These are phyloP conservation scores for Liquidambar formosana DNA, from an alignment of 164 flowering plant genomes.

Conservation along the genomic window DNA sequence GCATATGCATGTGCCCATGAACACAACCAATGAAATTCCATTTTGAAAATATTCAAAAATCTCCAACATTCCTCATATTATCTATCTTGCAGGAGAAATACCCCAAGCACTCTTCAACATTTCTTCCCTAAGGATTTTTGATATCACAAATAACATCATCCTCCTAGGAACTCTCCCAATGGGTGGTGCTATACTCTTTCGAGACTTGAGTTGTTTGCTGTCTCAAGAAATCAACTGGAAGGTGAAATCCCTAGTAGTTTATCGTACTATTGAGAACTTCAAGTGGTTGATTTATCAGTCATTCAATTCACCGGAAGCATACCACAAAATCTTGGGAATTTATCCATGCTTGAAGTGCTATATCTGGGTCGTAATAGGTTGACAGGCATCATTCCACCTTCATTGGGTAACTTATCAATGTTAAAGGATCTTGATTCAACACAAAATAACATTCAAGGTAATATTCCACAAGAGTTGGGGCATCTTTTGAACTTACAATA, in stretches of 20 bases:
- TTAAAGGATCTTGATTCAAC: neutral
- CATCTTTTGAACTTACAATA: constrained; percentile 10
- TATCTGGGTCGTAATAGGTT: constrained; percentile 14
- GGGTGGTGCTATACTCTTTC: too few species aligned
- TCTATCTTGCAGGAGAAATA: too few species aligned
- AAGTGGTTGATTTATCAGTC: neutral
- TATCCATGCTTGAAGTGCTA: constrained; percentile 15
- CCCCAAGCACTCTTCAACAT: too few species aligned
- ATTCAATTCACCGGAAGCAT: constrained; percentile 25
- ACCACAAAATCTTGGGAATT: constrained; percentile 23
- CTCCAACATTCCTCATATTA: too few species aligned
- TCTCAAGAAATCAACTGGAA: constrained; percentile 9
- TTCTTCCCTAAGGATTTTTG: too few species aligned
- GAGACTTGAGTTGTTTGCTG: constrained; percentile 2
- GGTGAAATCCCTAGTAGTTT: constrained; percentile 17
- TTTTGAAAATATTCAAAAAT: too few species aligned
- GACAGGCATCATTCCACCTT: constrained; percentile 12
- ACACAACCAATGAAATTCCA: too few species aligned
- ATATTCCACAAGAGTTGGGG: constrained; percentile 17
- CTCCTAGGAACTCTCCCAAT: too few species aligned
- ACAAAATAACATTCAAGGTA: constrained; percentile 1
- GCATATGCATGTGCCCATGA: too few species aligned
- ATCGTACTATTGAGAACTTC: constrained; percentile 7
- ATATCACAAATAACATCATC: too few species aligned
- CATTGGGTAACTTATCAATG: constrained; percentile 6